A percentile compares a stretch with the other conserved stretches of the same genome.
Conservation (phyloP, 1,284 basidiomycete genomes). For the Trichosporon coremiiforme region DNA sequence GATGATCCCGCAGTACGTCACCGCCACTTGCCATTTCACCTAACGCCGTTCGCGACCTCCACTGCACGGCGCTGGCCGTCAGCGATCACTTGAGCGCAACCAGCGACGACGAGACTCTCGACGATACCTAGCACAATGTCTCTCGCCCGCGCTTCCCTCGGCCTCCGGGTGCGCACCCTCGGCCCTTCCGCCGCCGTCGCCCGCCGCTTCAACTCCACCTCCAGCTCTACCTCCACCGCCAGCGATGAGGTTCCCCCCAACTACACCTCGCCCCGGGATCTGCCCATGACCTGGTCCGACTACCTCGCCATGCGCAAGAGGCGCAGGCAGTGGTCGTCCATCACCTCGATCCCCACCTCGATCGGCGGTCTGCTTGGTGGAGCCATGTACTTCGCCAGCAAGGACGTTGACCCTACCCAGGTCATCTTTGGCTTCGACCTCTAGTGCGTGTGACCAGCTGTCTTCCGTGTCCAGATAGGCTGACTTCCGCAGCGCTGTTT, state of each 20-base stretch:
- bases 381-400: slow-evolving; percentile 73
- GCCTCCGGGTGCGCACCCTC: background rate
- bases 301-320: slow-evolving; percentile 70
- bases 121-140: slow-evolving; percentile 30
- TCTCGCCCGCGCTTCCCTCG: slow-evolving; percentile 28
- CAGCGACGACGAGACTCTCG: background rate
- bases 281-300: slow-evolving; percentile 70
- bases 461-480: background rate
- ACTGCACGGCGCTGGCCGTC: slow-evolving; percentile 1
- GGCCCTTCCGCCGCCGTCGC: background rate
- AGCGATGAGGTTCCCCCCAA: slow-evolving; percentile 22
- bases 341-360: slow-evolving; percentile 72
- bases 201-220: slow-evolving; percentile 18
- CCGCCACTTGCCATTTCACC: slow-evolving; percentile 17
- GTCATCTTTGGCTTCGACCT: slow-evolving; percentile 85
- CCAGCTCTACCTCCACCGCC: slow-evolving; percentile 8
- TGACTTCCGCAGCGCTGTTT: slow-evolving; percentile 63
- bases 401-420: slow-evolving; percentile 76
- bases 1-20: background rate
- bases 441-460: slow-evolving; percentile 57
- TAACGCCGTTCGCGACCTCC: slow-evolving; percentile 15
- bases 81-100: background rate
- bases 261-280: slow-evolving; percentile 32
- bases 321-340: slow-evolving; percentile 58
- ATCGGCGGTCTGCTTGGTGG: slow-evolving; percentile 71